These are phyloP conservation scores for Luffa acutangula DNA, from an alignment of 306 rosid genomes.

Conservation along the genomic window DNA sequence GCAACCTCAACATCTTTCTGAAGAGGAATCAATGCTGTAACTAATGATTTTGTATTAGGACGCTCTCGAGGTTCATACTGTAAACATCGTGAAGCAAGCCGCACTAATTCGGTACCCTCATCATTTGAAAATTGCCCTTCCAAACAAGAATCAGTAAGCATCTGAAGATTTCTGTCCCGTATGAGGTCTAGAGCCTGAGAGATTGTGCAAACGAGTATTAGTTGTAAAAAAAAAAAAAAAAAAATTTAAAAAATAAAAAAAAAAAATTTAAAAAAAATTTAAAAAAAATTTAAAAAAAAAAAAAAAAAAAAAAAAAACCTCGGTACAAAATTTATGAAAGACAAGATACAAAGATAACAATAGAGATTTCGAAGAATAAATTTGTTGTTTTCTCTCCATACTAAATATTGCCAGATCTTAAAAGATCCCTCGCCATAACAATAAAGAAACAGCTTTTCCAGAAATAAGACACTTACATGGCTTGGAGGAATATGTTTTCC, in stretches of 20 bases:
- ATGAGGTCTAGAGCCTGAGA: slow-evolving; percentile 89
- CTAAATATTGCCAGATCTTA: not conserved
- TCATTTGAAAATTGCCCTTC: slow-evolving; percentile 87
- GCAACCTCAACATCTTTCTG: slow-evolving; percentile 88
- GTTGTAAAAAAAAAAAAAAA: slow-evolving; percentile 15
- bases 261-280: too few species aligned
- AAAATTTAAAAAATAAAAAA: too few species aligned
- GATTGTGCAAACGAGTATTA: slow-evolving; percentile 17
- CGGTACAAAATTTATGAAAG: not conserved
- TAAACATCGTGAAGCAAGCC: slow-evolving; percentile 83
- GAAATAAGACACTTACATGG: slow-evolving; percentile 55
- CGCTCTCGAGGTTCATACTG: slow-evolving; percentile 94
- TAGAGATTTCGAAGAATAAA: not conserved
- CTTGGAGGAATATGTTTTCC: slow-evolving; percentile 99
- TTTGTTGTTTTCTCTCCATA: not conserved
- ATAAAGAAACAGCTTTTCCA: slow-evolving; percentile 4
- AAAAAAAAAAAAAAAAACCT: slow-evolving; percentile 16
- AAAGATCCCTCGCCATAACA: not conserved
- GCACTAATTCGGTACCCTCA: slow-evolving; percentile 87
- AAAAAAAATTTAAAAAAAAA: slow-evolving; percentile 16
- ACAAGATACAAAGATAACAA: not conserved
- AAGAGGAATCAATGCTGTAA: slow-evolving; percentile 72
- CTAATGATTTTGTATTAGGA: slow-evolving; percentile 79
- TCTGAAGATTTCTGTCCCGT: slow-evolving; percentile 76
- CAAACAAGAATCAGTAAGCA: slow-evolving; percentile 87